phyloP scores from a whole-genome alignment of 495 filamentous ascomycete genomes.

The Trichocladium uniseriatum region DNA sequence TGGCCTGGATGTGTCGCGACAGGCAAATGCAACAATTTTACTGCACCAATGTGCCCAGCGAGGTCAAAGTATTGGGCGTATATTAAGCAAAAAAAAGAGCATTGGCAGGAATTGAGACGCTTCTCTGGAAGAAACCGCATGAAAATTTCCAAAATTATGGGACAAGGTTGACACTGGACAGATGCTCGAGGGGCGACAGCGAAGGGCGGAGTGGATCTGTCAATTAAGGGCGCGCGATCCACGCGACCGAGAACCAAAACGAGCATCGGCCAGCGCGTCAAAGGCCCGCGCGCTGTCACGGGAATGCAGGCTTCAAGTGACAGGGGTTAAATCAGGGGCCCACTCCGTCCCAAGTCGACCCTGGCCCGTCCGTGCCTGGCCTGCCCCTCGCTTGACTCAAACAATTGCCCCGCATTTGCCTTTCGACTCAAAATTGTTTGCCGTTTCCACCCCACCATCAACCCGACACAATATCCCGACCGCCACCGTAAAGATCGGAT shows the following conservation, averaged over 20 bases:
- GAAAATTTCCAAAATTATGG: not conserved
- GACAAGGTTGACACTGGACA: not conserved
- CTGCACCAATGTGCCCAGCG: no score
- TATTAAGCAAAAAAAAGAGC: no score
- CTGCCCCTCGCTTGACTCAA: slow-evolving; percentile 11
- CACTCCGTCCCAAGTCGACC: no score
- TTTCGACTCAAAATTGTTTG: slow-evolving; percentile 2
- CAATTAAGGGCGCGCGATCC: slow-evolving; percentile 17
- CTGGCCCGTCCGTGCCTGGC: not conserved
- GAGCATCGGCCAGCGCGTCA: slow-evolving; percentile 13
- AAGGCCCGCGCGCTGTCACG: slow-evolving; percentile 11
- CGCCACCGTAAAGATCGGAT: not conserved
- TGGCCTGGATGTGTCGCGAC: no score
- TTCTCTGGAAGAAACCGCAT: no score
- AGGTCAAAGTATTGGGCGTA: no score
- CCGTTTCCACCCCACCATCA: slow-evolving; percentile 1
- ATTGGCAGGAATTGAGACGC: no score
- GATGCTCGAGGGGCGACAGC: not conserved
- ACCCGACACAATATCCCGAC: not conserved
- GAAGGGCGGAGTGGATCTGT: slow-evolving; percentile 2
- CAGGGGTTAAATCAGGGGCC: no score
- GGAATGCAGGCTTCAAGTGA: no score
- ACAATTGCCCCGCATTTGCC: slow-evolving; percentile 10
- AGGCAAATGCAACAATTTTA: no score
- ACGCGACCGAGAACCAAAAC: slow-evolving; percentile 14